Evolutionary conservation across 768 basidiomycete genomes (phyloP).

Genomic region (Boletus rex-veris): DNA sequence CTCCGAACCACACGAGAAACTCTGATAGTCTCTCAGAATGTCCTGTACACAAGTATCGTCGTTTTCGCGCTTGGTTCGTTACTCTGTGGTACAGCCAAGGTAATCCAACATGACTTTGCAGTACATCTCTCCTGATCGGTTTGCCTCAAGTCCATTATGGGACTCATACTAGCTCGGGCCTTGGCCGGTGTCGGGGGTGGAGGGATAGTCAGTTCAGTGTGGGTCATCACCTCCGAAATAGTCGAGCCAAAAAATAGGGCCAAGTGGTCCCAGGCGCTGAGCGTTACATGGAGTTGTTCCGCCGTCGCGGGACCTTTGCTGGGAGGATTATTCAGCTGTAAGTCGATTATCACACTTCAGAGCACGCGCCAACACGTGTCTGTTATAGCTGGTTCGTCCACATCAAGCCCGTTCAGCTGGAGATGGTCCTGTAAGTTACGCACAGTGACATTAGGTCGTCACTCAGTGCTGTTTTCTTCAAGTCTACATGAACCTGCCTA

Average conservation of each 20-base stretch:
- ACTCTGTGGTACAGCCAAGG: constrained; percentile 73
- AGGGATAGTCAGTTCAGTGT: constrained; percentile 81
- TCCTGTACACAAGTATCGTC: constrained; percentile 69
- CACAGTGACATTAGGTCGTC: constrained; percentile 8
- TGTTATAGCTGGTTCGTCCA: constrained; percentile 26
- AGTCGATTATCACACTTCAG: constrained; percentile 25
- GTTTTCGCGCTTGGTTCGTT: constrained; percentile 78
- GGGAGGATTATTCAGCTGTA: constrained; percentile 80
- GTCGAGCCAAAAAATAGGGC: constrained; percentile 67
- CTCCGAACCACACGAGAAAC: neutral
- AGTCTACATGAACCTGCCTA: constrained; percentile 84
- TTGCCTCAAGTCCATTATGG: constrained; percentile 38
- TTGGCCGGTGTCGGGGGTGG: constrained; percentile 81
- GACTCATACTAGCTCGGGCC: constrained; percentile 65
- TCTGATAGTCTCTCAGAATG: constrained; percentile 39
- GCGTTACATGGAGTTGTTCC: constrained; percentile 83
- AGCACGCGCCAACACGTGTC: constrained; percentile 20
- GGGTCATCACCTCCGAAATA: constrained; percentile 84
- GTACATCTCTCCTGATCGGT: constrained; percentile 15
- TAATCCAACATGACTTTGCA: constrained; percentile 29
- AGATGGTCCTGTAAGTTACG: constrained; percentile 77
- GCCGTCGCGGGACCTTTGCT: constrained; percentile 79
- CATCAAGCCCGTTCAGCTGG: constrained; percentile 50
- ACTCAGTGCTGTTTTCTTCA: constrained; percentile 15
- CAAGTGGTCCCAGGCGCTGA: constrained; percentile 83